Base-by-base conservation (phyloP, 2,329 filamentous ascomycete genomes). In the Davidsoniella eucalypti region DNA sequence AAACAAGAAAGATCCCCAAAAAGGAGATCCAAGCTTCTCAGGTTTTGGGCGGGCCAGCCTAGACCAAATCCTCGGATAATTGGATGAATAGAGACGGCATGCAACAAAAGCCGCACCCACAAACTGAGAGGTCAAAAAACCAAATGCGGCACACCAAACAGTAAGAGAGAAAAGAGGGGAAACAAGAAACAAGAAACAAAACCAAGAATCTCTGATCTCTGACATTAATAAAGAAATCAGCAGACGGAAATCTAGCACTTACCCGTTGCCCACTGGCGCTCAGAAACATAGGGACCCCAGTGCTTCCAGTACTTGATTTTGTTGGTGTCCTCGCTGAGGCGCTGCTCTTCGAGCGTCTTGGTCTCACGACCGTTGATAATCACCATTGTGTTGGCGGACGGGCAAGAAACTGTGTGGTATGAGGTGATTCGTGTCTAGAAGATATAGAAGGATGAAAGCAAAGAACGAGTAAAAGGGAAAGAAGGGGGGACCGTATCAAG, bases 211-310 rank as follows among this genome's bases (percentile, higher is more conserved):
- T 10, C 29, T 33, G 4, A 33, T 33, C 29, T 33, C 29, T 33
- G 8, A 12, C 12, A 33, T 23, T 4, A 5, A 33, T 12, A 33
- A 10, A 33, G 8, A 33, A 33, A 9, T 10, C 29, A 10, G 9
- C 29, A 33, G 2, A 33, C 8, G 9, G 8, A 33, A 5, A 9
- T 33, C 12, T 33, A 9, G 60, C 12, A 49, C 76, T 62, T 68
- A 84, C 85, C 87, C 57, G 87, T 94, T 52, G 88, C 87, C 90
- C 90, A 95, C 70, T 95, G 88, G 61, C 88, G 75, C 70, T 96
- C 90, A 50, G 88, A 80, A 58, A 94, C 82, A 61, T 95, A 96
- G 21, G 88, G 82, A 50, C 90, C 90, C 87, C 88, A 95, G 78
- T 83, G 87, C 77, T 96, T 96, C 90, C 90, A 96, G 70, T 96